These are phyloP conservation scores for Pyricularia grisea DNA, from an alignment of 2,329 filamentous ascomycete genomes.

Conservation along the genomic window DNA sequence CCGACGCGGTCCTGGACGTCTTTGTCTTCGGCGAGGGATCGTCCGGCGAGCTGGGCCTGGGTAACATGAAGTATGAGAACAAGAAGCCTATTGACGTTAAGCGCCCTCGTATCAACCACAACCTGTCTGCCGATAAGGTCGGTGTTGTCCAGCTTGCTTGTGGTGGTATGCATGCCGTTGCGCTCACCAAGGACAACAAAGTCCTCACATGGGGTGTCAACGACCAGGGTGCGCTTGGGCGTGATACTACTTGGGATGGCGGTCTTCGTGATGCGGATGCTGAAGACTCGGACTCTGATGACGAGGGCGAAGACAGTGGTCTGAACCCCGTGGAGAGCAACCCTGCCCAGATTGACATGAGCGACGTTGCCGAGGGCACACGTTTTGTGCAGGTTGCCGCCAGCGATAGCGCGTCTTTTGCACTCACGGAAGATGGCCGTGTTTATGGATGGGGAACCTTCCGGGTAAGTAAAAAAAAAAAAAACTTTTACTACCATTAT, in stretches of 20 bases:
- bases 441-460: slow-evolving; percentile 85
- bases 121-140: slow-evolving; percentile 44
- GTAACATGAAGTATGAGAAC: slow-evolving; percentile 50
- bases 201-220: slow-evolving; percentile 85
- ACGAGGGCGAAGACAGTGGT: slow-evolving; percentile 26
- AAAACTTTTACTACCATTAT: neutral
- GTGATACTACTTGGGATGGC: slow-evolving; percentile 57
- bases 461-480: slow-evolving; percentile 42
- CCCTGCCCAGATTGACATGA: slow-evolving; percentile 47
- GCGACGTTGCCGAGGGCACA: slow-evolving; percentile 16
- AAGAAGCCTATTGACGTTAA: slow-evolving; percentile 62
- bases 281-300: slow-evolving; percentile 30
- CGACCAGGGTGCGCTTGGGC: slow-evolving; percentile 71
- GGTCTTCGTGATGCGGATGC: slow-evolving; percentile 44
- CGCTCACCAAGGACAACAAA: slow-evolving; percentile 69
- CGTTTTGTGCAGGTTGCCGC: slow-evolving; percentile 53
- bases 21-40: slow-evolving; percentile 75
- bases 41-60: slow-evolving; percentile 75
- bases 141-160: slow-evolving; percentile 67
- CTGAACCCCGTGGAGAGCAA: slow-evolving; percentile 56
- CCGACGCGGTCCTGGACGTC: slow-evolving; percentile 56
- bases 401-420: slow-evolving; percentile 67
- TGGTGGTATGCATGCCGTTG: slow-evolving; percentile 75
- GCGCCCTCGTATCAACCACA: slow-evolving; percentile 60
- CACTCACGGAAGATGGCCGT: slow-evolving; percentile 62